phyloP scores from a whole-genome alignment of 2,329 filamentous ascomycete genomes.

The Arachnopeziza araneosa region DNA sequence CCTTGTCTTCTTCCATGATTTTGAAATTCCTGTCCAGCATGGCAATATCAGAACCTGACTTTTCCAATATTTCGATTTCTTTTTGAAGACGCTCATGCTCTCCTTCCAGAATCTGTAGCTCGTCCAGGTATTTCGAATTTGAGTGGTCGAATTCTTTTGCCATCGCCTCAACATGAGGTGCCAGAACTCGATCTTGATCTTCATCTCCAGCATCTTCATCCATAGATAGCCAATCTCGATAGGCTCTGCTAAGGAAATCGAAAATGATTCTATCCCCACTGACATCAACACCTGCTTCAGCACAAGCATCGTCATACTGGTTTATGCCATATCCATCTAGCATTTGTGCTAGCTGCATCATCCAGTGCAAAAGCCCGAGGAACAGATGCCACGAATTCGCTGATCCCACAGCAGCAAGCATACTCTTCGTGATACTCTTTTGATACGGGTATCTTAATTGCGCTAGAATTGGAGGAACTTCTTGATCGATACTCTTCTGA shows the following conservation, averaged over 20 bases:
- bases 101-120: constrained; percentile 78
- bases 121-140: constrained; percentile 78
- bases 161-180: constrained; percentile 84
- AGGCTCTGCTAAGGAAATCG: constrained; percentile 82
- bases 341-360: constrained; percentile 97
- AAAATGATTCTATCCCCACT: constrained; percentile 90
- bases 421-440: constrained; percentile 92
- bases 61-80: constrained; percentile 86
- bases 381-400: constrained; percentile 93
- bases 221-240: constrained; percentile 89
- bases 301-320: constrained; percentile 83
- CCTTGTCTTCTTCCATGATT: constrained; percentile 88
- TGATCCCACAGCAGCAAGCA: constrained; percentile 88
- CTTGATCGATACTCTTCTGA: constrained; percentile 89
- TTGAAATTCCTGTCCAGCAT: constrained; percentile 85
- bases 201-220: constrained; percentile 84
- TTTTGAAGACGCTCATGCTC: constrained; percentile 76
- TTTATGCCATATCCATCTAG: constrained; percentile 75
- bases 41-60: constrained; percentile 75
- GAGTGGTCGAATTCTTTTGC: constrained; percentile 77
- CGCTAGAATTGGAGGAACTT: constrained; percentile 87
- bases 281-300: constrained; percentile 83
- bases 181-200: constrained; percentile 71
- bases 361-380: constrained; percentile 91
- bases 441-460: constrained; percentile 94